phyloP scores from a whole-genome alignment of 345 rosid species.

The Gossypium herbaceum region DNA sequence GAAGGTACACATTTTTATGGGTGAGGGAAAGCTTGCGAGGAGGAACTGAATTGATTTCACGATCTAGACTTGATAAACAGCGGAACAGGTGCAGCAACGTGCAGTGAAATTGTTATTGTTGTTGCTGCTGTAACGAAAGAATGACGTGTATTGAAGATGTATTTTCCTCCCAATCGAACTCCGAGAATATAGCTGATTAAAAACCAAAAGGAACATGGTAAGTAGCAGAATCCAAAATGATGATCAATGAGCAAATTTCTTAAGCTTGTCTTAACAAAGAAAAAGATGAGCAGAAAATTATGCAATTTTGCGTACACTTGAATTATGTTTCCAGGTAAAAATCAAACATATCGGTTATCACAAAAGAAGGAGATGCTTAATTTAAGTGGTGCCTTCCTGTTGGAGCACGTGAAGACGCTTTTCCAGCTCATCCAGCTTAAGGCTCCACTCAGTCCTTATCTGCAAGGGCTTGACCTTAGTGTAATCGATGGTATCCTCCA shows the following conservation, averaged over 20 bases:
- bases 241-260: too few relatives aligned
- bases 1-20: too few relatives aligned
- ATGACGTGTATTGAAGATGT: too few relatives aligned
- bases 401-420: conserved; percentile 46
- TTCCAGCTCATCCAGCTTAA: conserved; percentile 42
- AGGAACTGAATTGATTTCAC: too few relatives aligned
- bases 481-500: conserved; percentile 30
- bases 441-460: conserved; percentile 48
- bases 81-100: too few relatives aligned
- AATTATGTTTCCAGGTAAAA: neutral
- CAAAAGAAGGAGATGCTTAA: neutral
- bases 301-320: neutral
- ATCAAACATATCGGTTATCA: neutral
- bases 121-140: too few relatives aligned
- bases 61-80: too few relatives aligned
- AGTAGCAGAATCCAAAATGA: too few relatives aligned
- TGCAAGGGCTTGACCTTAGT: conserved; percentile 40
- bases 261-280: neutral
- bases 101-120: too few relatives aligned
- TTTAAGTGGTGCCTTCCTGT: conserved; percentile 23
- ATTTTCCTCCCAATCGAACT: too few relatives aligned
- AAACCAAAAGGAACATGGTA: too few relatives aligned
- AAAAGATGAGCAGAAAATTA: neutral
- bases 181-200: neutral
- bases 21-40: too few relatives aligned